Percentiles rank a stretch among this genome's conserved stretches.
Evolutionary conservation across 176 grass and related monocot genomes (phyloP).

Genomic region (Carex myosuroides): DNA sequence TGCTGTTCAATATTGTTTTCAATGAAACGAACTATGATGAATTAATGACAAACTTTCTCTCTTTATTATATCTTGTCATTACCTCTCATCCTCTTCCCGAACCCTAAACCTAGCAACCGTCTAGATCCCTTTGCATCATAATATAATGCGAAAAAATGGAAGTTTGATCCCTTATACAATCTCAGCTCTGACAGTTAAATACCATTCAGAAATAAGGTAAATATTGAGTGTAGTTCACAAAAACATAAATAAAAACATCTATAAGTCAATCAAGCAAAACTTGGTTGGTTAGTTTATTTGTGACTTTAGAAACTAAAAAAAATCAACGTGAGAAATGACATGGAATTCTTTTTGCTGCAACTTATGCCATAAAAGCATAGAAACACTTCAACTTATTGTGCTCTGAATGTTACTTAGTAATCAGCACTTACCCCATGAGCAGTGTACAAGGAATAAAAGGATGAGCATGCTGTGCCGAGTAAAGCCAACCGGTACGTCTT

Average conservation of each 20-base stretch:
- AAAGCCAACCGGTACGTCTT: slow-evolving; percentile 83
- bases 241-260: background rate
- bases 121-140: background rate
- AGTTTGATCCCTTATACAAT: background rate
- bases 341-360: background rate
- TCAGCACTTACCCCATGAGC: slow-evolving; percentile 49
- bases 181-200: background rate
- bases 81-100: background rate
- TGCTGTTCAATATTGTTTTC: background rate
- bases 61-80: background rate
- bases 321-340: background rate
- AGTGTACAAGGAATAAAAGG: slow-evolving; percentile 62
- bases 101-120: background rate
- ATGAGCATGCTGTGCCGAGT: slow-evolving; percentile 73
- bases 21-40: background rate
- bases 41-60: background rate
- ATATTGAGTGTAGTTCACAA: background rate
- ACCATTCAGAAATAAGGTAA: background rate
- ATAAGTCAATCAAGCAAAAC: background rate
- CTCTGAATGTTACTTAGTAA: background rate
- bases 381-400: background rate
- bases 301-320: background rate
- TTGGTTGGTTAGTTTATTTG: background rate
- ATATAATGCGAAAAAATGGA: background rate
- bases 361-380: background rate